Evolutionary conservation across 176 grass and related monocot species (phyloP).

Genomic region (Phoenix roebelenii): DNA sequence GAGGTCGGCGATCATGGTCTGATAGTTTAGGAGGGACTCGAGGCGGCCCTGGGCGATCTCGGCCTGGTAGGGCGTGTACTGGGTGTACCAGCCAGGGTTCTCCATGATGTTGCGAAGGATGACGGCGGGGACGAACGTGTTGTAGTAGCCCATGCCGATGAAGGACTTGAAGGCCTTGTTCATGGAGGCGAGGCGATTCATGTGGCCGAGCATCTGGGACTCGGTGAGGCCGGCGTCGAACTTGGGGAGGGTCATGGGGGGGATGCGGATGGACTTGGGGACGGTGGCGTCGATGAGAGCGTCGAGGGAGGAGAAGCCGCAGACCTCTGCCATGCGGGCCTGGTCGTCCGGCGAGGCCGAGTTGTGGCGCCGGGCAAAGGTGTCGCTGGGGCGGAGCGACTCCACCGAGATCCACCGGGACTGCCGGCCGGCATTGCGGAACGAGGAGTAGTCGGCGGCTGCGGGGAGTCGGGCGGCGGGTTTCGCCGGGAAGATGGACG

Average conservation of each 20-base stretch:
- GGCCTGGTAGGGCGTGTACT: conserved; percentile 99
- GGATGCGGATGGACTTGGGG: conserved; percentile 31
- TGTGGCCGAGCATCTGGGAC: conserved; percentile 83
- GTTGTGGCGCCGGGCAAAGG: conserved; percentile 86
- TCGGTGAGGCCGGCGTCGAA: conserved; percentile 82
- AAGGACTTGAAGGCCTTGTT: conserved; percentile 87
- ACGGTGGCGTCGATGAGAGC: conserved; percentile 67
- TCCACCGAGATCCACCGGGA: conserved; percentile 27
- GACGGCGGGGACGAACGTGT: conserved; percentile 64
- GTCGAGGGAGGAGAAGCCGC: conserved; percentile 59
- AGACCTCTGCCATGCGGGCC: conserved; percentile 45
- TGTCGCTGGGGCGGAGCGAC: conserved; percentile 77
- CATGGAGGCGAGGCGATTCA: conserved; percentile 56
- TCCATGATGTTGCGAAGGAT: conserved; percentile 97
- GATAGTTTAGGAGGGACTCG: conserved; percentile 95
- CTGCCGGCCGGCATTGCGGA: conserved; percentile 32
- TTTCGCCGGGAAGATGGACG: conserved; percentile 9
- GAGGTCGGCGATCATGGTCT: conserved; percentile 91
- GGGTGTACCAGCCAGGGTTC: conserved; percentile 98
- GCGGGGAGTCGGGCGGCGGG: neutral
- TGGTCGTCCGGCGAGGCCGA: conserved; percentile 74
- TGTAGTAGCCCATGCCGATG: conserved; percentile 98
- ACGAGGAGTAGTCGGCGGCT: neutral
- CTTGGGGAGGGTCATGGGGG: conserved; percentile 26
- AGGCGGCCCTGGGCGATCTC: conserved; percentile 98